Evolutionary conservation across 306 rosid genomes (phyloP), one percentile per base, ranked within the genome.

Genomic region (Prunus davidiana): DNA sequence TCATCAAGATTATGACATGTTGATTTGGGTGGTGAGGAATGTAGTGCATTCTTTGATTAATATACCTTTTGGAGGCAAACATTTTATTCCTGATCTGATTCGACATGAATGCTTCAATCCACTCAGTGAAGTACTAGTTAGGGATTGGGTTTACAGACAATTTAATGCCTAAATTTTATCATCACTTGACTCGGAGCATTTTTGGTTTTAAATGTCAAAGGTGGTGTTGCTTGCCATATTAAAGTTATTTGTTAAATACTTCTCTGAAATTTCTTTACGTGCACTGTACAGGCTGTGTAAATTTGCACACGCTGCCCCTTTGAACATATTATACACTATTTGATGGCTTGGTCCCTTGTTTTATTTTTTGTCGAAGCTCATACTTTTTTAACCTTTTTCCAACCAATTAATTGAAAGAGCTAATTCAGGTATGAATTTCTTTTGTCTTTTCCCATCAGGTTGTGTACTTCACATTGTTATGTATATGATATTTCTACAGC

Each of bases 371-470:
- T 19, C 45, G 12, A 18, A 60, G 45, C 18, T 14, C 19, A 14
- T 34, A 34, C 16, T 18, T 4, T 30, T 69, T 47, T 20, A 11
- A 38, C 52, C 15, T 49, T 2, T 60, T 60, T 60, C 32, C 58
- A 18, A 2, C 14, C 57, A 24, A 52, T n/a, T 9, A 8, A 11
- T 46, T 19, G 62, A 24, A 57, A 55, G 65, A 55, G 25, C 79
- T 74, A 73, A 66, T 79, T 67, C 66, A 13, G 8, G 34, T 28
- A 28, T 43, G 38, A 47, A 45, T n/a, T 27, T 67, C 57, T 52
- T n/a, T 60, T 30, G 18, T 41, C 22, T n/a, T 20, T 46, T 75
- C 2, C 41, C 61, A 52, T 69, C 56, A 76, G 77, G 73, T 76
- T 55, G 58, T 58, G 68, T 51, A 25, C 63, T 9, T 57, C 45